Base-by-base conservation (phyloP, 176 grass and related monocot species). In the Aechmea fasciata region DNA sequence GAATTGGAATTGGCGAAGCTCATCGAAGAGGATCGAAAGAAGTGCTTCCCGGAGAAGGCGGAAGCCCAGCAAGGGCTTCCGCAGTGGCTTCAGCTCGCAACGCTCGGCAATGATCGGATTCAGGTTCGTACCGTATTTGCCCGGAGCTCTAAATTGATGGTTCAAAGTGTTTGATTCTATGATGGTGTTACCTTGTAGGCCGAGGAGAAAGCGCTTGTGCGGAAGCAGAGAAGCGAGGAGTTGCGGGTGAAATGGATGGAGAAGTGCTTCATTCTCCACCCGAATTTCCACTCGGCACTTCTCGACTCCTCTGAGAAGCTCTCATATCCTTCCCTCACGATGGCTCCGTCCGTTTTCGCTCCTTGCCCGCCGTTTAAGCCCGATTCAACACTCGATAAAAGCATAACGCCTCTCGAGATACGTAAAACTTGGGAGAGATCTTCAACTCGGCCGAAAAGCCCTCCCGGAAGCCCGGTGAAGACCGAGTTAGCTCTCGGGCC, bases 211-310 rank as follows among this genome's bases (percentile, higher is more conserved):
- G 86, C 87, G 51, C 68, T 79, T 18, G 57, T 72, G 69, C 67
- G 74, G 80, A 99, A 91, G 80, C 74, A 83, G 65, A 78, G 33
- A 49, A 64, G 49, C 1, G 75, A 83, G 66, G 90, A 90, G 76
- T 78, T 99, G 69, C 90, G 90, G 71, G 85, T 86, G 63, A 99
- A 80, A 84, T 94, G 95, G 87, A 63, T 41, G 9, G 84, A 93
- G n/a, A 82, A 50, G 0, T 99, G 95, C 23, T 33, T 78, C 50
- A 78, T 28, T 7, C 74, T 85, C 66, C 90, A 94, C 14, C 50
- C 78, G 13, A 70, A 49, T 57, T 75, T 64, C 71, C 77, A 65
- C 47, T 54, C 52, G n/a, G 33, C 33, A 41, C 33, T 41, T 41
- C 6, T 6, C 33, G 33, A 41, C 33, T 41, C 6, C 33, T 41